Conservation (phyloP, 2,329 filamentous ascomycete genomes). For the Phialophora chinensis region DNA sequence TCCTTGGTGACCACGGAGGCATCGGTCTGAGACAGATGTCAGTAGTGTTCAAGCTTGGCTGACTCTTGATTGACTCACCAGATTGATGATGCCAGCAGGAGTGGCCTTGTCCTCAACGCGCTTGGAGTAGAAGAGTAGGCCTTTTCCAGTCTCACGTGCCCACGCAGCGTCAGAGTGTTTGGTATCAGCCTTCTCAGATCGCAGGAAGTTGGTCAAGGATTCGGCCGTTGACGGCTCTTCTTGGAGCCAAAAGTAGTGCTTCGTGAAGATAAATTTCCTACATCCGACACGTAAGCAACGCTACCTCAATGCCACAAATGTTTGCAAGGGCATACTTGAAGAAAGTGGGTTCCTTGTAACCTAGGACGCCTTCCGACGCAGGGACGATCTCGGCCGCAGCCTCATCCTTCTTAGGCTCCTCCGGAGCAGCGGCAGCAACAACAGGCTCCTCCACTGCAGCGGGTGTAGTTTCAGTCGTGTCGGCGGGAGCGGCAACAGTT, state of each 20-base stretch:
- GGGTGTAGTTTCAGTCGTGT: conserved; percentile 37
- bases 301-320: conserved; percentile 8
- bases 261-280: conserved; percentile 86
- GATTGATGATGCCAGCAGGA: conserved; percentile 80
- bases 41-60: conserved; percentile 53
- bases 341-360: conserved; percentile 87
- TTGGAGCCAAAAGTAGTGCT: conserved; percentile 91
- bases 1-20: conserved; percentile 75
- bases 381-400: conserved; percentile 62
- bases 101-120: conserved; percentile 78
- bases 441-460: conserved; percentile 40
- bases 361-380: conserved; percentile 80
- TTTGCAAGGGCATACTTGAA: conserved; percentile 75
- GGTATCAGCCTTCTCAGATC: conserved; percentile 83
- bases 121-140: conserved; percentile 90
- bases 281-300: neutral
- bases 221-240: conserved; percentile 75
- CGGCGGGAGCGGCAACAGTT: conserved; percentile 35
- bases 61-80: conserved; percentile 66
- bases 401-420: conserved; percentile 55
- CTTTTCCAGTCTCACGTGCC: conserved; percentile 93
- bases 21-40: conserved; percentile 58
- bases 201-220: conserved; percentile 76
- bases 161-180: conserved; percentile 79
- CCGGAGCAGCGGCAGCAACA: conserved; percentile 46